phyloP scores from a whole-genome alignment of 306 rosid genomes.

The Cyamopsis tetragonoloba region DNA sequence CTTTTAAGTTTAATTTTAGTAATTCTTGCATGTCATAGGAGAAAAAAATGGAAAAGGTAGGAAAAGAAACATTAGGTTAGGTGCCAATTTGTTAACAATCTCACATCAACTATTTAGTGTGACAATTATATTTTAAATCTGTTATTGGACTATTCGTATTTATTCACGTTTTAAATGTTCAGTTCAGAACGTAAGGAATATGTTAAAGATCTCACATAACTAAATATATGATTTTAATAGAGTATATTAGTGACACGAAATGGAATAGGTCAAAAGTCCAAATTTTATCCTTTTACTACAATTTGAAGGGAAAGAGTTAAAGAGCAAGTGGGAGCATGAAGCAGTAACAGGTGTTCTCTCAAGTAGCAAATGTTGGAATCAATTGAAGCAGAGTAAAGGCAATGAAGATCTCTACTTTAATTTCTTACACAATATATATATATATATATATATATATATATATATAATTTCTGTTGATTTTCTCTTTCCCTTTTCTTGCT shows the following conservation, averaged over 20 bases:
- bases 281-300: slow-evolving; percentile 21
- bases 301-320: slow-evolving; percentile 12
- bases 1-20: not conserved
- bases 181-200: too few species aligned
- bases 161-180: too few species aligned
- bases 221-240: too few species aligned
- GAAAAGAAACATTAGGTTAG: slow-evolving; percentile 16
- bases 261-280: too few species aligned
- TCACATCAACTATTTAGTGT: too few species aligned
- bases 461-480: not conserved
- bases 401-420: slow-evolving; percentile 17
- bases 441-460: too few species aligned
- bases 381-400: slow-evolving; percentile 27
- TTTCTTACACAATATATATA: not conserved
- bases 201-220: too few species aligned
- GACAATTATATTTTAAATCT: too few species aligned
- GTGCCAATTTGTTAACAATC: too few species aligned
- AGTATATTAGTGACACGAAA: too few species aligned
- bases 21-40: not conserved
- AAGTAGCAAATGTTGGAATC: slow-evolving; percentile 33
- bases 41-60: not conserved
- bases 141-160: too few species aligned
- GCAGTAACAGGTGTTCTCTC: slow-evolving; percentile 31
- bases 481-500: slow-evolving; percentile 9
- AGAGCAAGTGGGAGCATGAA: slow-evolving; percentile 26